Base-by-base conservation (phyloP, 768 basidiomycete genomes). In the Auriscalpium vulgare region DNA sequence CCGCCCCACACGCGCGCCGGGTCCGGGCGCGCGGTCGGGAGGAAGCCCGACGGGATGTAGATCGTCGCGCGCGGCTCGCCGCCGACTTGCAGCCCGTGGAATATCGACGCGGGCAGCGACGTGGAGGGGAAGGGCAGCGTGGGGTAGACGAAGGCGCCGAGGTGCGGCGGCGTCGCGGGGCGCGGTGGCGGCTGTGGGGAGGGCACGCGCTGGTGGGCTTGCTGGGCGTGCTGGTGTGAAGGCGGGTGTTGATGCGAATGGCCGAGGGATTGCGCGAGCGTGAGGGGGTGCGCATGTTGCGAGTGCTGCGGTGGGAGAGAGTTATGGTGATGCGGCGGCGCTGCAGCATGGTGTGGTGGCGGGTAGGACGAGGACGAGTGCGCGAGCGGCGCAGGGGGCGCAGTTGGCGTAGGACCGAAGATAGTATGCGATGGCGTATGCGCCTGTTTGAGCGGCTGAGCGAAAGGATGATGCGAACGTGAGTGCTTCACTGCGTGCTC, bases 1-100 rank as follows among this genome's bases (percentile, higher is more conserved):
- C 23, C 46, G 51, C 87, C 87, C 87, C 87, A 88, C 17, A 88
- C 74, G n/a, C 76, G 77, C 13, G 81, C 82, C 34, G 69, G 77
- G 6, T 67, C 58, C 11, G 84, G 84, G 51, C 79, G 76, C 48
- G 75, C 69, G 13, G 74, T 69, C 0, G 85, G 87, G 19, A 88
- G 73, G 62, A 79, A 78, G 1, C 77, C 75, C 21, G 73, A 70
- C 0, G 87, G 85, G 56, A 89, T 76, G 64, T 84, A 68, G 52
- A 87, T 72, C 1, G 82, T 79, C 34, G 78, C 73, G 40, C 63
- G 66, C 11, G 62, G 56, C n/a, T 65, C 62, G 7, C 55, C 37
- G 14, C 59, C 40, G 8, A 14, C 40, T 2, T 43, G 14, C 40
- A 14, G 14, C 40, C 60, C 16, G 13, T 49, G 17, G 10, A 11